Percentiles rank a stretch among this genome's conserved stretches.
phyloP scores from a whole-genome alignment of 805 yeast species.

The Myxozyma kluyveri region DNA sequence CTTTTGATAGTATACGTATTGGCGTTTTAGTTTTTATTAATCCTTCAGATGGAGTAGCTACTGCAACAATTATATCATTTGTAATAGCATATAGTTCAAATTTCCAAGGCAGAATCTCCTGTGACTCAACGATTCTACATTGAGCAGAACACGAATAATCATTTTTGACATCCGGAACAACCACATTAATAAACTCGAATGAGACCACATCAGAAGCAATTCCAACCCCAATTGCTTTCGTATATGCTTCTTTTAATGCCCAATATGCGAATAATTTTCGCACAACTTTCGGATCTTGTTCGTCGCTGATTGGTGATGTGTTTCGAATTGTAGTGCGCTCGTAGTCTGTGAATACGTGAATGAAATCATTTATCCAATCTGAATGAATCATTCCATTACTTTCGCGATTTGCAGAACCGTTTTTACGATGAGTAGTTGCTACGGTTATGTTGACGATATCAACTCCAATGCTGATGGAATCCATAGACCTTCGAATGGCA shows the following conservation, averaged over 20 bases:
- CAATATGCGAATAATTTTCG: slow-evolving; percentile 47
- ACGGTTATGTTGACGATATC: slow-evolving; percentile 18
- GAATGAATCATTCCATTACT: not conserved
- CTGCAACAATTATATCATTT: slow-evolving; percentile 10
- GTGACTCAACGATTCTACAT: too few relatives aligned
- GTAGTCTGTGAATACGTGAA: slow-evolving; percentile 15
- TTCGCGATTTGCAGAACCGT: too few relatives aligned
- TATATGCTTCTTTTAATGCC: slow-evolving; percentile 78
- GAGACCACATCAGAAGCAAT: slow-evolving; percentile 37
- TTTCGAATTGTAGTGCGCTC: slow-evolving; percentile 11
- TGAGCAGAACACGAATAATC: too few relatives aligned
- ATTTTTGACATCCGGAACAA: too few relatives aligned
- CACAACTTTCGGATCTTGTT: not conserved
- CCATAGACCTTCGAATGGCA: slow-evolving; percentile 2
- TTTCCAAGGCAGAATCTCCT: slow-evolving; percentile 14
- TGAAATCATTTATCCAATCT: slow-evolving; percentile 16
- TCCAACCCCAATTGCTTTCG: slow-evolving; percentile 67
- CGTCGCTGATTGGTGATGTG: not conserved
- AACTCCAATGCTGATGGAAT: slow-evolving; percentile 11
- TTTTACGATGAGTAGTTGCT: slow-evolving; percentile 9
- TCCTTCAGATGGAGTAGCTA: slow-evolving; percentile 16
- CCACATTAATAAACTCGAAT: not conserved
- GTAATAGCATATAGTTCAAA: slow-evolving; percentile 16
- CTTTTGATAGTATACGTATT: not conserved
- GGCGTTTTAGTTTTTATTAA: not conserved